These are phyloP conservation scores for Suhomyces vadensis DNA, from an alignment of 805 yeast species.

Conservation along the genomic window DNA sequence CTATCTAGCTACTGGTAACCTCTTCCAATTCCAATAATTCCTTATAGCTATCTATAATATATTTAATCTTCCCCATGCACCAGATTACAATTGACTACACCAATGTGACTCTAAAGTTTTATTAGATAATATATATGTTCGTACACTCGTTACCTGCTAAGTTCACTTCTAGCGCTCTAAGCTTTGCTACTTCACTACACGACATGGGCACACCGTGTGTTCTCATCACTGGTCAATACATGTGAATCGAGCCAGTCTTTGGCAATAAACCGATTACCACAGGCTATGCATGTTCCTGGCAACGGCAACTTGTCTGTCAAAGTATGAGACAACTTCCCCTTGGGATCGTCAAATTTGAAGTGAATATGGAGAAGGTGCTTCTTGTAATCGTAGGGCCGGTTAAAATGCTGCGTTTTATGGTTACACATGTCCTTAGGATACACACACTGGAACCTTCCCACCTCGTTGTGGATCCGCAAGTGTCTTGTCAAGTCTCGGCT, in stretches of 20 bases:
- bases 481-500: constrained; percentile 44
- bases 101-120: no score
- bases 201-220: constrained; percentile 9
- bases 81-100: no score
- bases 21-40: no score
- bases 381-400: constrained; percentile 48
- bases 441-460: constrained; percentile 45
- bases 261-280: constrained; percentile 52
- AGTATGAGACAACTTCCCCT: constrained; percentile 40
- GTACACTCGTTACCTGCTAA: no score
- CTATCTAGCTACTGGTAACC: no score
- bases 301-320: constrained; percentile 43
- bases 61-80: no score
- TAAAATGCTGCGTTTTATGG: constrained; percentile 44
- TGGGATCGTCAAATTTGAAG: constrained; percentile 43
- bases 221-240: constrained; percentile 33
- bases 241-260: constrained; percentile 59
- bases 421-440: constrained; percentile 41
- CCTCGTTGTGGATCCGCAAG: constrained; percentile 44
- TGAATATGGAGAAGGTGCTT: constrained; percentile 45
- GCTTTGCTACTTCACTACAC: no score
- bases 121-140: no score
- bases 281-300: constrained; percentile 41
- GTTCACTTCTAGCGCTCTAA: no score
- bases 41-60: no score